Evolutionary conservation across 2,329 filamentous ascomycete genomes (phyloP).

Genomic region (Penicillium paneum): DNA sequence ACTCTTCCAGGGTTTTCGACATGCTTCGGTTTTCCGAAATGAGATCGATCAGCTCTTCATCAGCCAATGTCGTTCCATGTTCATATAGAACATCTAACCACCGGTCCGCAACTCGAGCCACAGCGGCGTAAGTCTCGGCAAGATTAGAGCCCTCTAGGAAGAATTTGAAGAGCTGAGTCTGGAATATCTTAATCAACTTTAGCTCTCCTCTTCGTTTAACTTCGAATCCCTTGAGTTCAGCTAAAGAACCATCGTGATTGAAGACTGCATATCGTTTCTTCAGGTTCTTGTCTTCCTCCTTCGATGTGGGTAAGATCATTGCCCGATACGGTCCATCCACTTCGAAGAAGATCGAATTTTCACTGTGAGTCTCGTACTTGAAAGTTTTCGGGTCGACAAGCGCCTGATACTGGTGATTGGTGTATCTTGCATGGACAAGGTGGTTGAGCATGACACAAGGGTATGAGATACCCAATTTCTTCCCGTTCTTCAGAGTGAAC

Average conservation of each 20-base stretch:
- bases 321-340: constrained; percentile 96
- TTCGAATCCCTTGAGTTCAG: constrained; percentile 95
- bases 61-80: constrained; percentile 82
- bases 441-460: constrained; percentile 99
- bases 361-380: constrained; percentile 94
- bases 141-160: constrained; percentile 89
- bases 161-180: constrained; percentile 99
- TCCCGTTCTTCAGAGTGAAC: constrained; percentile 92
- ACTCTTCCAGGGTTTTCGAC: constrained; percentile 95
- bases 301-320: constrained; percentile 95
- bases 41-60: constrained; percentile 97
- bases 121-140: constrained; percentile 81
- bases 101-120: constrained; percentile 90
- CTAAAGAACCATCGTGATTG: constrained; percentile 93
- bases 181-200: constrained; percentile 99
- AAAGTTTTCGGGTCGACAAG: constrained; percentile 74
- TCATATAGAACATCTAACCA: constrained; percentile 95
- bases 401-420: constrained; percentile 96
- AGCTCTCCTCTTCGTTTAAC: constrained; percentile 95
- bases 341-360: constrained; percentile 99
- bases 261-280: constrained; percentile 99
- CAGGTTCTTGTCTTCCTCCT: constrained; percentile 98
- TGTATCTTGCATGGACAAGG: constrained; percentile 88
- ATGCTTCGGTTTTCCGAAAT: constrained; percentile 99
- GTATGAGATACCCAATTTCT: constrained; percentile 95